Conservation (phyloP, 345 rosid genomes). For the Stellera chamaejasme region DNA sequence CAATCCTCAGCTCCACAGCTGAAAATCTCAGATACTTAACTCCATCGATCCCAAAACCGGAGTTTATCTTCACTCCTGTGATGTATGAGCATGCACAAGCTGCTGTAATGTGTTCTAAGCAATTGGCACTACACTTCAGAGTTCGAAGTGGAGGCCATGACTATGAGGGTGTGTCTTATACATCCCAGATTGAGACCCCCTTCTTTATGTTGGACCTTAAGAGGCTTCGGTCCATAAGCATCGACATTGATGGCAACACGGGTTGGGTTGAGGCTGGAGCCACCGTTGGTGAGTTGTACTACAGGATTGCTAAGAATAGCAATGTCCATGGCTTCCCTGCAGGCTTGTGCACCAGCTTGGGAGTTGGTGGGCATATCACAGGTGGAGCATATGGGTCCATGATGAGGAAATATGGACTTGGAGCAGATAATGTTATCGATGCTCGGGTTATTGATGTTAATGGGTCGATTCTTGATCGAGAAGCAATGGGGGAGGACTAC, state of each 20-base stretch:
- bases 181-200: constrained; percentile 22
- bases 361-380: constrained; percentile 9
- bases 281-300: constrained; percentile 32
- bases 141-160: constrained; percentile 48
- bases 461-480: constrained; percentile 16
- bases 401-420: constrained; percentile 21
- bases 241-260: constrained; percentile 17
- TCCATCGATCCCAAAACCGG: constrained; percentile 33
- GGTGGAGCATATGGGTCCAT: constrained; percentile 15
- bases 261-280: constrained; percentile 35
- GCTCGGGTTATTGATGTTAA: constrained; percentile 16
- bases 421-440: constrained; percentile 19
- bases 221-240: constrained; percentile 14
- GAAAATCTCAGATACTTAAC: constrained; percentile 33
- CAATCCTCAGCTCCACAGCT: constrained; percentile 22
- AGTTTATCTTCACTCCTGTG: constrained; percentile 20
- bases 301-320: constrained; percentile 25
- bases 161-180: constrained; percentile 36
- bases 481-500: constrained; percentile 20
- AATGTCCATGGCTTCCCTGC: constrained; percentile 41
- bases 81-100: constrained; percentile 27
- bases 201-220: constrained; percentile 30
- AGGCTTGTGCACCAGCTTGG: constrained; percentile 29
- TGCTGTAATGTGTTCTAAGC: constrained; percentile 23
- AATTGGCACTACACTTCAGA: constrained; percentile 24